These are phyloP conservation scores for Schwanniomyces polymorphus DNA, from an alignment of 805 yeast genomes.

Conservation along the genomic window DNA sequence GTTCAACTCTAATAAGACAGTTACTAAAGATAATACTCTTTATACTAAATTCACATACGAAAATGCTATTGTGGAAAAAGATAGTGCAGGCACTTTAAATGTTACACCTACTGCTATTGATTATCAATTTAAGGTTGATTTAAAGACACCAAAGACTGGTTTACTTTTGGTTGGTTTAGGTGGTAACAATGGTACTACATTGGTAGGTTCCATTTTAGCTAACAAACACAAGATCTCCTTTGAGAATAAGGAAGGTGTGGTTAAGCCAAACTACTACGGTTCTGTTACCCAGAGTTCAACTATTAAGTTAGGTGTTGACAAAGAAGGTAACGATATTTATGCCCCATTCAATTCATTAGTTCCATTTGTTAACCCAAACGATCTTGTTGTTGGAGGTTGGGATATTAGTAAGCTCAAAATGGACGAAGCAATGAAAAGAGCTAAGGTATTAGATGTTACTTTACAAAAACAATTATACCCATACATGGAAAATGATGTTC, in stretches of 20 bases:
- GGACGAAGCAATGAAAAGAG: slow-evolving; percentile 77
- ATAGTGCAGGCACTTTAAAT: slow-evolving; percentile 49
- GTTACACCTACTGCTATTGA: slow-evolving; percentile 74
- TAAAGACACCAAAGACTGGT: slow-evolving; percentile 82
- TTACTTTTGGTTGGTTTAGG: slow-evolving; percentile 91
- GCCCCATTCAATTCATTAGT: slow-evolving; percentile 89
- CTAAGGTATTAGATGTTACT: slow-evolving; percentile 83
- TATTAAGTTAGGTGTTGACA: slow-evolving; percentile 82
- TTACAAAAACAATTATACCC: slow-evolving; percentile 74
- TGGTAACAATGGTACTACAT: slow-evolving; percentile 94
- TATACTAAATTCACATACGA: slow-evolving; percentile 68
- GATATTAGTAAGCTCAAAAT: slow-evolving; percentile 77
- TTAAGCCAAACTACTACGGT: slow-evolving; percentile 82
- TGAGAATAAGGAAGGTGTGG: slow-evolving; percentile 77
- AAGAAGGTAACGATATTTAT: slow-evolving; percentile 78
- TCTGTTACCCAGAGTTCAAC: slow-evolving; percentile 94
- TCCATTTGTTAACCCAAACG: slow-evolving; percentile 89
- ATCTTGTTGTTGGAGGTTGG: slow-evolving; percentile 92
- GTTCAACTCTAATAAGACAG: slow-evolving; percentile 56
- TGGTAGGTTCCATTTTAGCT: slow-evolving; percentile 81
- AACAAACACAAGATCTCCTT: slow-evolving; percentile 77
- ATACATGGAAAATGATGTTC: slow-evolving; percentile 59
- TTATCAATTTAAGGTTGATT: slow-evolving; percentile 83
- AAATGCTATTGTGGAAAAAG: slow-evolving; percentile 67
- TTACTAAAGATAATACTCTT: slow-evolving; percentile 50